These are phyloP conservation scores for Phytopythium montanum DNA, from an alignment of 352 stramenopile species.

Conservation along the genomic window DNA sequence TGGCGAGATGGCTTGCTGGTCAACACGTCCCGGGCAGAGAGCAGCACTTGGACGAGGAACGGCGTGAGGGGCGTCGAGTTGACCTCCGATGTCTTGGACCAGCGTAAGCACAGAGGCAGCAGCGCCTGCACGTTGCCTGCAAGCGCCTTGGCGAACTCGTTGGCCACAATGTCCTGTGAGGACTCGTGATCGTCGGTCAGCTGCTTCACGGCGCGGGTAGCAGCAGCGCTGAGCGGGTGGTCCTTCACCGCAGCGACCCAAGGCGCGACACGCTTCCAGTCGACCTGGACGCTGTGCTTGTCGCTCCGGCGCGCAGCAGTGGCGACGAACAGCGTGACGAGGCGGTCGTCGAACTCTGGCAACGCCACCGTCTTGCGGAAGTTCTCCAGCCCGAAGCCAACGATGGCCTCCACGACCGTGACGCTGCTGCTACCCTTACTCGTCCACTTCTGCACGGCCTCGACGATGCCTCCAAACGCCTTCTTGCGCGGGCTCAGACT, in stretches of 20 bases:
- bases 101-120: constrained; percentile 58
- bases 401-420: constrained; percentile 38
- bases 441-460: constrained; percentile 52
- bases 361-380: constrained; percentile 30
- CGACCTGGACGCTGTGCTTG: constrained; percentile 22
- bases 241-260: constrained; percentile 44
- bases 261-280: constrained; percentile 24
- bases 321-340: constrained; percentile 65
- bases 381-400: constrained; percentile 46
- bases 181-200: constrained; percentile 18
- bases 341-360: constrained; percentile 38
- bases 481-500: constrained; percentile 48
- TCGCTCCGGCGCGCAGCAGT: constrained; percentile 18
- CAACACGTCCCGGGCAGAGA: constrained; percentile 28
- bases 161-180: constrained; percentile 11
- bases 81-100: constrained; percentile 49
- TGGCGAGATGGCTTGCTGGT: constrained; percentile 25
- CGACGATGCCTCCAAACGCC: constrained; percentile 43
- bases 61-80: constrained; percentile 37
- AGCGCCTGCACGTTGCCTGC: constrained; percentile 30
- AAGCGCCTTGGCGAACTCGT: constrained; percentile 36
- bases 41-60: constrained; percentile 62
- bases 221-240: constrained; percentile 42
- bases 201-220: constrained; percentile 11
- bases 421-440: constrained; percentile 18